Conservation (phyloP, 192 early-diverging fungal genomes). For the Rhizophagus sp. region DNA sequence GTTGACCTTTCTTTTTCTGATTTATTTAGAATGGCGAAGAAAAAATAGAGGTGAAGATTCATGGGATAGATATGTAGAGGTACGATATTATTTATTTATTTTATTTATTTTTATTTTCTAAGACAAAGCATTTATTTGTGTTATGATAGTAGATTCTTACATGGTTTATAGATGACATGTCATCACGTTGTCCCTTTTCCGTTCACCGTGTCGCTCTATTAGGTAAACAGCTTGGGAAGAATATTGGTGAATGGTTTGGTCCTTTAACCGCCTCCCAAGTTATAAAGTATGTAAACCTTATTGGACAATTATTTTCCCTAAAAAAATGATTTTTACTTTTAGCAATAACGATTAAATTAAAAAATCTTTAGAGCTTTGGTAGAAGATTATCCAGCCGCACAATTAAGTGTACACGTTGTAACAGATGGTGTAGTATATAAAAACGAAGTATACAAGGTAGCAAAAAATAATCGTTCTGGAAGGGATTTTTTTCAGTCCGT, state of each 20-base stretch:
- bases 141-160: conserved; percentile 53
- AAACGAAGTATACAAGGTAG: conserved; percentile 61
- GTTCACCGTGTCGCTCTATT: conserved; percentile 87
- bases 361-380: conserved; percentile 54
- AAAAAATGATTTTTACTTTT: not conserved
- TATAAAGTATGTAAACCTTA: conserved; percentile 57
- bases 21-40: conserved; percentile 48
- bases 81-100: conserved; percentile 26
- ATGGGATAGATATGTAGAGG: conserved; percentile 49
- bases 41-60: conserved; percentile 34
- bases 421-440: conserved; percentile 84
- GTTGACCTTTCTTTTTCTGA: not conserved
- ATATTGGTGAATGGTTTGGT: conserved; percentile 98
- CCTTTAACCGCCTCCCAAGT: conserved; percentile 85
- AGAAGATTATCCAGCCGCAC: conserved; percentile 53
- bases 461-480: conserved; percentile 39
- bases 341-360: not conserved
- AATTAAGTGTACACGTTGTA: conserved; percentile 73
- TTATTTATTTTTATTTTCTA: conserved; percentile 3
- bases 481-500: conserved; percentile 57
- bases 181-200: conserved; percentile 74
- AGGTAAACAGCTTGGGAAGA: conserved; percentile 82
- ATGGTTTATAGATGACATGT: conserved; percentile 83
- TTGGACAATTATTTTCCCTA: not conserved
- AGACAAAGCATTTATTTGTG: not conserved